Conservation (phyloP, 2,329 filamentous ascomycete genomes). For the Lomentospora prolificans region DNA sequence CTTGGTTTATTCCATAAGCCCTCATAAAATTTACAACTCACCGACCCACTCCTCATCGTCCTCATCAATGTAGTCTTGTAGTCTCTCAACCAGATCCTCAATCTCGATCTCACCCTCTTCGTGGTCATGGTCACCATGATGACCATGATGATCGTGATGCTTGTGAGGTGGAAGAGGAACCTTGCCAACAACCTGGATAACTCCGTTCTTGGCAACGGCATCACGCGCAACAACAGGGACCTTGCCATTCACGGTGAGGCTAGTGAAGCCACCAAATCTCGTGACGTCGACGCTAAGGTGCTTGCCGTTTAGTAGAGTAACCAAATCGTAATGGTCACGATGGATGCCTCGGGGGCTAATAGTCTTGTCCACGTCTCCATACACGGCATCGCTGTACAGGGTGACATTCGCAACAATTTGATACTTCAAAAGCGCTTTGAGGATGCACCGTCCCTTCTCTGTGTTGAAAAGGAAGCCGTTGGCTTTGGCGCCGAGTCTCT, state of each 20-base stretch:
- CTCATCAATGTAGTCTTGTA: slow-evolving; percentile 4
- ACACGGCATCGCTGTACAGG: slow-evolving; percentile 76
- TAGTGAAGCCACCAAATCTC: slow-evolving; percentile 56
- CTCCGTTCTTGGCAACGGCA: slow-evolving; percentile 66
- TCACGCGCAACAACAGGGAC: slow-evolving; percentile 57
- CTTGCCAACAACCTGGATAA: slow-evolving; percentile 64
- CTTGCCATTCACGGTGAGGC: slow-evolving; percentile 68
- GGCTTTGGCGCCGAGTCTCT: slow-evolving; percentile 57
- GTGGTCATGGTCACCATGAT: slow-evolving; percentile 3
- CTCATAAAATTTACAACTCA: slow-evolving; percentile 1
- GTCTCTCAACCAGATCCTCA: neutral
- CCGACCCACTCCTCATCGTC: slow-evolving; percentile 3
- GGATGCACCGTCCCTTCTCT: slow-evolving; percentile 60
- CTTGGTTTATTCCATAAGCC: no score
- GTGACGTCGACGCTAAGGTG: slow-evolving; percentile 62
- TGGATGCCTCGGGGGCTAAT: slow-evolving; percentile 22
- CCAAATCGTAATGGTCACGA: slow-evolving; percentile 53
- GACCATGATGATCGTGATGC: slow-evolving; percentile 14
- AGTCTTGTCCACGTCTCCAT: slow-evolving; percentile 29
- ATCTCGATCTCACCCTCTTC: neutral
- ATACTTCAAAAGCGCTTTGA: slow-evolving; percentile 70
- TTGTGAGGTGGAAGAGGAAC: slow-evolving; percentile 69
- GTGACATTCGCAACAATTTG: slow-evolving; percentile 66
- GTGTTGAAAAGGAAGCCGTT: slow-evolving; percentile 83
- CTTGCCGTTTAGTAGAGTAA: slow-evolving; percentile 59